Evolutionary conservation across 2,329 filamentous ascomycete genomes (phyloP).

Genomic region (Monosporascus sp.): DNA sequence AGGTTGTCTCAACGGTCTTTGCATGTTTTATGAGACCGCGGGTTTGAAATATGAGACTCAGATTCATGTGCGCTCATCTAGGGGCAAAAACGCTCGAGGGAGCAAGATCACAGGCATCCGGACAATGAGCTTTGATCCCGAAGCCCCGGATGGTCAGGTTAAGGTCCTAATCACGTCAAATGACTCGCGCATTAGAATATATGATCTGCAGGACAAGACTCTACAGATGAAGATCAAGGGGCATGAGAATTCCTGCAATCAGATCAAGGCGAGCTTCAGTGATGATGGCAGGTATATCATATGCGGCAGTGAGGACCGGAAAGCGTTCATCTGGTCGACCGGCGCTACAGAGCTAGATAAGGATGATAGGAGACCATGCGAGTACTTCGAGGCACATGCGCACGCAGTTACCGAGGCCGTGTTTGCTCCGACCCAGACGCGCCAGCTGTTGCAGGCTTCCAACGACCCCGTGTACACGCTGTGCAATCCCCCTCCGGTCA

Average conservation of each 20-base stretch:
- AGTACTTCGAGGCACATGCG: conserved; percentile 86
- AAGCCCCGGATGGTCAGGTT: conserved; percentile 53
- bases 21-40: conserved; percentile 89
- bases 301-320: conserved; percentile 87
- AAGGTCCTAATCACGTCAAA: conserved; percentile 92
- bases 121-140: conserved; percentile 55
- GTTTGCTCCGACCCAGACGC: conserved; percentile 74
- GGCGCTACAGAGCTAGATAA: conserved; percentile 53
- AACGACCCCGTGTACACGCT: conserved; percentile 93
- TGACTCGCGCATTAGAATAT: conserved; percentile 85
- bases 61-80: conserved; percentile 86
- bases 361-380: conserved; percentile 75
- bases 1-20: conserved; percentile 78
- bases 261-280: conserved; percentile 84
- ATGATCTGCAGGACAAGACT: conserved; percentile 78
- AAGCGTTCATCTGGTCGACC: conserved; percentile 86
- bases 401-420: conserved; percentile 85
- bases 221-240: conserved; percentile 88
- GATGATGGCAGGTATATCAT: conserved; percentile 83
- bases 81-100: conserved; percentile 89
- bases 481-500: conserved; percentile 90
- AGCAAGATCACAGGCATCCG: conserved; percentile 97
- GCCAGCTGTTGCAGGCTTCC: conserved; percentile 71
- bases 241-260: conserved; percentile 82
- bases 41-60: conserved; percentile 78